Evolutionary conservation across 345 rosid genomes (phyloP).

Genomic region (Salix arbutifolia): DNA sequence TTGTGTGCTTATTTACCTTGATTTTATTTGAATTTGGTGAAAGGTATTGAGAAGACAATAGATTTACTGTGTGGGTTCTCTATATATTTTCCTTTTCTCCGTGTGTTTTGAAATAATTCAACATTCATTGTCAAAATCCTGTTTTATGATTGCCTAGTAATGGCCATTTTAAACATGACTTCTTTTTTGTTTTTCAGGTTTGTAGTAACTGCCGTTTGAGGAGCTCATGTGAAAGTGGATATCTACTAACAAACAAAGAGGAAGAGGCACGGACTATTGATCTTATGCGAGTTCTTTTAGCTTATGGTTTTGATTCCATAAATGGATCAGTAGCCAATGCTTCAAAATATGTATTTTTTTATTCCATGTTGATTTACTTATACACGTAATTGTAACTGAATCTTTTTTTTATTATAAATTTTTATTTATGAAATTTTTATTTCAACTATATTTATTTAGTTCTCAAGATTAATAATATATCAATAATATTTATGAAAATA

Average conservation of each 20-base stretch:
- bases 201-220: constrained; percentile 93
- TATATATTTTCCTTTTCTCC: not conserved
- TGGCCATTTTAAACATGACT: constrained; percentile 20
- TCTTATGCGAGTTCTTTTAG: constrained; percentile 67
- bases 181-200: constrained; percentile 50
- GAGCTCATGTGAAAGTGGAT: constrained; percentile 78
- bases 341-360: too few relatives aligned
- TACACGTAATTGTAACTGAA: too few relatives aligned
- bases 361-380: too few relatives aligned
- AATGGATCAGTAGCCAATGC: constrained; percentile 54
- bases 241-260: constrained; percentile 81
- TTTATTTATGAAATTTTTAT: too few relatives aligned
- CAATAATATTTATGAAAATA: too few relatives aligned
- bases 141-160: constrained; percentile 9
- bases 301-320: constrained; percentile 70
- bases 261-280: constrained; percentile 90
- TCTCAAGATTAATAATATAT: too few relatives aligned
- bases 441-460: too few relatives aligned
- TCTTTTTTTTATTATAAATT: too few relatives aligned
- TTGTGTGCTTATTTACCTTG: not conserved
- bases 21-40: not conserved
- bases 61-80: not conserved
- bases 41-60: not conserved
- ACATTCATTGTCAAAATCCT: not conserved
- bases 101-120: not conserved